Evolutionary conservation across 2,329 filamentous ascomycete species (phyloP), one percentile per base, ranked within the genome.

Genomic region (Sclerotinia nivalis): DNA sequence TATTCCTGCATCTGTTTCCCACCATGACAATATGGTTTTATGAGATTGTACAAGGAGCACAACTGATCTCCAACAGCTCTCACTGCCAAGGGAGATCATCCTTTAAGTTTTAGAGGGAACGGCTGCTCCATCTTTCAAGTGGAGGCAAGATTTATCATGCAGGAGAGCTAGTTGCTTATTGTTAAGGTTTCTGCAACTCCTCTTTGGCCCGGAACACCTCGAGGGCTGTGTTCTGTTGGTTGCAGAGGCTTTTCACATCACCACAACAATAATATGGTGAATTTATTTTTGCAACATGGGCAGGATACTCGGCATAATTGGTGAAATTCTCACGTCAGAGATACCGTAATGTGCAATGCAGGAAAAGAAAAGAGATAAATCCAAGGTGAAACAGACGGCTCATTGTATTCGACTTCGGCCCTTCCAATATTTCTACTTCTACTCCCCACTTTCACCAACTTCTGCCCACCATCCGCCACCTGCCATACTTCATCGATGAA

Each of bases 1-100:
- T 25, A 43, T 61, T 49, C 43, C 4, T 18, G 18, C n/a, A 9
- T 47, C 67, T 70, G 78, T 12, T 70, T 71, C 18, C n/a, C 31
- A 4, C 12, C 25, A 31, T 45, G 6, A 45, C 15, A 28, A 25
- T 60, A 25, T 15, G 10, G 31, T 56, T 56, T 34, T n/a, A 55
- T 12, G 5, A 56, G 31, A 15, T 10, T 10, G 34, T 37, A 10
- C 37, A 10, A 37, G 12, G 20, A 31, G 31, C 22, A 18, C 13
- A 58, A 12, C 31, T 3, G 15, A 12, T 62, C 18, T 45, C 12
- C 43, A 34, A 34, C 2, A 22, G 28, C 10, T 61, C 2, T 47
- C 28, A 34, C 28, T 34, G 25, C 10, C 22, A 61, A 34, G 28
- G 34, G 28, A 31, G 3, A 34, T 40, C 37, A 20, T 34, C 6